Percentiles rank a stretch among this genome's conserved stretches.
These are phyloP conservation scores for Ceriops decandra DNA, from an alignment of 345 rosid species.

Conservation along the genomic window DNA sequence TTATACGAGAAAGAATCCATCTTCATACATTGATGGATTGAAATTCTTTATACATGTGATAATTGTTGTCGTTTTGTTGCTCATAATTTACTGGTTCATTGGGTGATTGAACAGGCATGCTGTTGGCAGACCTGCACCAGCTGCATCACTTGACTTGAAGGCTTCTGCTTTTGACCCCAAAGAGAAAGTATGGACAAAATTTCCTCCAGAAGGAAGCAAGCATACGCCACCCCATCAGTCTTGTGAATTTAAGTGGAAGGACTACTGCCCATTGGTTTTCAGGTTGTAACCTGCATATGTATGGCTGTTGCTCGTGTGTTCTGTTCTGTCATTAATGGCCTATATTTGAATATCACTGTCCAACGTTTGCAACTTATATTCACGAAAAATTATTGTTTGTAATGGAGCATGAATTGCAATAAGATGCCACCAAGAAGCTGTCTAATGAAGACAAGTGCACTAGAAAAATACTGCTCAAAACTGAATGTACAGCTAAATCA, in stretches of 20 bases:
- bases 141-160: slow-evolving; percentile 66
- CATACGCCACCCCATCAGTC: slow-evolving; percentile 91
- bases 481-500: no score
- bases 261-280: slow-evolving; percentile 95
- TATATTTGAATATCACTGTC: no score
- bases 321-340: neutral
- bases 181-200: slow-evolving; percentile 91
- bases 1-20: no score
- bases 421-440: no score
- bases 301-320: neutral
- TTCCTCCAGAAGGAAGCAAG: slow-evolving; percentile 87
- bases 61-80: no score
- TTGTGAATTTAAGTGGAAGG: slow-evolving; percentile 89
- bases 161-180: slow-evolving; percentile 91
- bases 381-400: no score
- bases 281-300: slow-evolving; percentile 35
- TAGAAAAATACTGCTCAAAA: no score
- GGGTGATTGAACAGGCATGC: slow-evolving; percentile 51
- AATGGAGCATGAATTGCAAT: no score
- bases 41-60: neutral
- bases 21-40: no score
- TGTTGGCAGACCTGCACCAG: slow-evolving; percentile 79
- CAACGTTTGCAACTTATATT: no score
- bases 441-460: no score
- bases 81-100: neutral